phyloP scores from a whole-genome alignment of 805 yeast genomes.

The Starmera dryadoides region DNA sequence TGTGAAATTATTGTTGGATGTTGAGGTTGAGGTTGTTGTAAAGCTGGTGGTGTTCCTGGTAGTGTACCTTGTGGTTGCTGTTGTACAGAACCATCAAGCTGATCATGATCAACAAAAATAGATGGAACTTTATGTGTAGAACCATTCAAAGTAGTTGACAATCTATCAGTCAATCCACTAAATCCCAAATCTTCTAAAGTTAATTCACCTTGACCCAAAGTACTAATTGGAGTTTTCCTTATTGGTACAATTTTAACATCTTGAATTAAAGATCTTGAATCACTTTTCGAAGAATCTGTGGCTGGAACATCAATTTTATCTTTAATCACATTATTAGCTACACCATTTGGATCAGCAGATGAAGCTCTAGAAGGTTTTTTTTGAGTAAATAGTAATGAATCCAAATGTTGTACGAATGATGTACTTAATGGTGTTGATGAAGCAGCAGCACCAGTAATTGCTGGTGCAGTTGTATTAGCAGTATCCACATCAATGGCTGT shows the following conservation, averaged over 20 bases:
- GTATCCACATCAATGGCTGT: not conserved
- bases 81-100: not conserved
- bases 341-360: slow-evolving; percentile 1
- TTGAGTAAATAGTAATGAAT: slow-evolving; percentile 21
- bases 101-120: not conserved
- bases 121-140: not conserved
- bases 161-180: not conserved
- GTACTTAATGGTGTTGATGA: slow-evolving; percentile 1
- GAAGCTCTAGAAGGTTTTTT: slow-evolving; percentile 1
- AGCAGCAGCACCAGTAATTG: not conserved
- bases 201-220: slow-evolving; percentile 50
- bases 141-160: not conserved
- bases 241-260: slow-evolving; percentile 36
- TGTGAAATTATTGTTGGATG: not conserved
- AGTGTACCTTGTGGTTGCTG: not conserved
- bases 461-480: not conserved
- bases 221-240: slow-evolving; percentile 38
- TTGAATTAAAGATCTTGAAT: slow-evolving; percentile 2
- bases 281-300: slow-evolving; percentile 2
- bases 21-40: not conserved
- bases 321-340: too few relatives aligned
- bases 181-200: slow-evolving; percentile 27
- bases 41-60: not conserved
- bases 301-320: too few relatives aligned
- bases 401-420: slow-evolving; percentile 29